These are phyloP conservation scores for Metrosideros polymorpha DNA, from an alignment of 441 rosid genomes.

Conservation along the genomic window DNA sequence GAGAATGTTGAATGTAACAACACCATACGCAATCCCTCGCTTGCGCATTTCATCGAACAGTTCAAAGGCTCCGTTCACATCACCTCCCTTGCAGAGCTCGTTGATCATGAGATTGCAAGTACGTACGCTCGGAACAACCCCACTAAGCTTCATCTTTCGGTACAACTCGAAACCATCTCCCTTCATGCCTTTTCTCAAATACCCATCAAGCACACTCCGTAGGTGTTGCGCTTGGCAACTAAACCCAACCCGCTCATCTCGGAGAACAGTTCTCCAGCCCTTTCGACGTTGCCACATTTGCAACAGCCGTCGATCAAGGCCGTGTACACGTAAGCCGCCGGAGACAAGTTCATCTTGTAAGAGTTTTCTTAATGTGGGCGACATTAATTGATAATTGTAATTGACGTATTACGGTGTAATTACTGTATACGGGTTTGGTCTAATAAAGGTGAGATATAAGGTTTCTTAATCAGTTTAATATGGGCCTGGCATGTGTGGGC, in stretches of 20 bases:
- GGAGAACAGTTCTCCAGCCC: slow-evolving; percentile 39
- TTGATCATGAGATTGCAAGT: slow-evolving; percentile 57
- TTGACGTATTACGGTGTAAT: no score
- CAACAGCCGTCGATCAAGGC: slow-evolving; percentile 79
- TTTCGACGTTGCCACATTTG: slow-evolving; percentile 47
- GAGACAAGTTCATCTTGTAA: slow-evolving; percentile 34
- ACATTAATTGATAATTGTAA: no score
- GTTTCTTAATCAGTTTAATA: no score
- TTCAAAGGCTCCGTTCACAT: slow-evolving; percentile 25
- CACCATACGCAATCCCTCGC: slow-evolving; percentile 46
- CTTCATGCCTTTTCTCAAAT: slow-evolving; percentile 43
- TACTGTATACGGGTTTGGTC: no score
- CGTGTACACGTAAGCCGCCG: slow-evolving; percentile 61
- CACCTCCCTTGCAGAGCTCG: slow-evolving; percentile 37
- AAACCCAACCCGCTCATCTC: slow-evolving; percentile 48
- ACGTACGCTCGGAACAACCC: slow-evolving; percentile 45
- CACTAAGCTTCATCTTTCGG: slow-evolving; percentile 54
- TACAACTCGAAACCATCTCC: slow-evolving; percentile 50
- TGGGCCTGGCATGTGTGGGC: no score
- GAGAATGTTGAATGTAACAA: slow-evolving; percentile 53
- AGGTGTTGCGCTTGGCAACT: slow-evolving; percentile 62
- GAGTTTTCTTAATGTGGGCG: no score
- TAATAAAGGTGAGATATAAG: no score
- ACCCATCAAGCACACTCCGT: slow-evolving; percentile 63
- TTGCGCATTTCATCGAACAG: slow-evolving; percentile 71